phyloP scores from a whole-genome alignment of 768 basidiomycete species.

The Psilocybe azurescens region DNA sequence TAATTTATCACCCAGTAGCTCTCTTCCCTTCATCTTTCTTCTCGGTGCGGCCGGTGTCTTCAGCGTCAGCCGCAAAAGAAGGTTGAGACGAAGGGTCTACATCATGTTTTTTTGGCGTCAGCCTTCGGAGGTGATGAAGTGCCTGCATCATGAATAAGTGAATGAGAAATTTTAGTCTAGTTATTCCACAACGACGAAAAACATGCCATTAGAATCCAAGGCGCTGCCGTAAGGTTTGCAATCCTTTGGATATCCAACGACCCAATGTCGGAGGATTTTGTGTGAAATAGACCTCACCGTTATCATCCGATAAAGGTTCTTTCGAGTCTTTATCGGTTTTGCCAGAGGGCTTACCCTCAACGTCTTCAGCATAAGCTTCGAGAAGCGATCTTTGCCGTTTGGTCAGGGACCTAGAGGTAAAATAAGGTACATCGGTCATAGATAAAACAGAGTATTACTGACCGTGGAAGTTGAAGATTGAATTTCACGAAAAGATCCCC shows the following conservation, averaged over 20 bases:
- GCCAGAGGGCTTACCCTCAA: conserved; percentile 60
- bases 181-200: conserved; percentile 37
- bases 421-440: conserved; percentile 8
- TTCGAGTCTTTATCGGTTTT: conserved; percentile 16
- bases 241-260: conserved; percentile 73
- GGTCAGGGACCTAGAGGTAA: conserved; percentile 70
- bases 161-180: conserved; percentile 18
- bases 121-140: background rate
- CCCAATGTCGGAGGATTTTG: conserved; percentile 58
- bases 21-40: conserved; percentile 52
- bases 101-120: conserved; percentile 20
- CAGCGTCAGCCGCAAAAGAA: conserved; percentile 10
- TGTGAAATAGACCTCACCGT: conserved; percentile 81
- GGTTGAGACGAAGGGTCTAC: conserved; percentile 13
- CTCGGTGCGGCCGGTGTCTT: conserved; percentile 39
- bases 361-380: conserved; percentile 89
- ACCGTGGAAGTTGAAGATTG: conserved; percentile 90
- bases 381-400: conserved; percentile 85
- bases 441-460: conserved; percentile 29
- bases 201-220: conserved; percentile 72
- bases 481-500: conserved; percentile 93
- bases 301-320: conserved; percentile 45
- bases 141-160: conserved; percentile 7
- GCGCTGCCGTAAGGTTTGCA: conserved; percentile 71
- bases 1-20: conserved; percentile 47